Evolutionary conservation across 225 moss, liverwort and hornwort genomes (phyloP).

Genomic region (Antitrichia curtipendula): DNA sequence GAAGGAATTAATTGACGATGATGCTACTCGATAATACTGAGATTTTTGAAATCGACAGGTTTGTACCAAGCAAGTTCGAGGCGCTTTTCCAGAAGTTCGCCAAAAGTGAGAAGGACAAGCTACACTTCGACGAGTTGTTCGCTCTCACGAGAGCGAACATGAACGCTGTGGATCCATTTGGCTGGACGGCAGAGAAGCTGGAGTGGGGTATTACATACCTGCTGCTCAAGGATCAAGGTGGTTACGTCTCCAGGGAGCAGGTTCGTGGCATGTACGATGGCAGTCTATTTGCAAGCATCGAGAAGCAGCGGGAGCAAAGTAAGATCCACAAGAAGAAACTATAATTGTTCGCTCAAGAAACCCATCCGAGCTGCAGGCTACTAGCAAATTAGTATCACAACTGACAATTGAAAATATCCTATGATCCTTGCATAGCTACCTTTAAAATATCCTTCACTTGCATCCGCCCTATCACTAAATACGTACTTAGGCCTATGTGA

Average conservation of each 20-base stretch:
- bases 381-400: background rate
- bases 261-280: constrained; percentile 62
- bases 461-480: background rate
- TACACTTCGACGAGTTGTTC: constrained; percentile 27
- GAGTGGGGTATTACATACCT: constrained; percentile 60
- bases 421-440: background rate
- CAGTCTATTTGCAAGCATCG: constrained; percentile 30
- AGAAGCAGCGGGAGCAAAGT: constrained; percentile 3
- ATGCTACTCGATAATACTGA: background rate
- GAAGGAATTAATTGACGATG: background rate
- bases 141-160: constrained; percentile 24
- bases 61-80: constrained; percentile 69
- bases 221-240: constrained; percentile 48
- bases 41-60: constrained; percentile 1
- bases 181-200: constrained; percentile 53
- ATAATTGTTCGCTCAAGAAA: background rate
- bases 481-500: background rate
- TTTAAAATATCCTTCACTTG: background rate
- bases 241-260: constrained; percentile 36
- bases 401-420: background rate
- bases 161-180: constrained; percentile 41
- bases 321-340: constrained; percentile 18
- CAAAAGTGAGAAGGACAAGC: constrained; percentile 15
- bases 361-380: background rate
- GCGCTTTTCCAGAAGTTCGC: constrained; percentile 59